These are phyloP conservation scores for Nannizzia gypsea DNA, from an alignment of 2,329 filamentous ascomycete species.

Conservation along the genomic window DNA sequence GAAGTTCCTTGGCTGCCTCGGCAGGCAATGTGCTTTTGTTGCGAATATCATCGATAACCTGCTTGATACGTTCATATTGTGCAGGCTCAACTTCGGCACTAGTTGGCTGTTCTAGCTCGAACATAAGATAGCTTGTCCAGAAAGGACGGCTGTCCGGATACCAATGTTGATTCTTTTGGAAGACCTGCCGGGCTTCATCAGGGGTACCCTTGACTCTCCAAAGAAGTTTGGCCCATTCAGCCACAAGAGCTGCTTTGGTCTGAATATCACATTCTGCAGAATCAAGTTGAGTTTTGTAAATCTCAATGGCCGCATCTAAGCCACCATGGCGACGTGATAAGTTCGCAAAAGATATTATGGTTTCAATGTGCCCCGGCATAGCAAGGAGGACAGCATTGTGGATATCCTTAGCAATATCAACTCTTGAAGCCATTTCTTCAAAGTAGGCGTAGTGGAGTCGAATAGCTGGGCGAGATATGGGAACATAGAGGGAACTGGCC, in stretches of 20 bases:
- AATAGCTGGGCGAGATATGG: slow-evolving; percentile 71
- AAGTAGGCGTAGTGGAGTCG: slow-evolving; percentile 89
- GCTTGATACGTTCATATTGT: slow-evolving; percentile 63
- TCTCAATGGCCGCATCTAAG: slow-evolving; percentile 69
- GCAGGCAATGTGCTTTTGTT: slow-evolving; percentile 58
- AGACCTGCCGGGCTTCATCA: slow-evolving; percentile 72
- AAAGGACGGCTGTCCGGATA: slow-evolving; percentile 78
- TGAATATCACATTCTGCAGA: slow-evolving; percentile 58
- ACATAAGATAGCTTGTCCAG: slow-evolving; percentile 79
- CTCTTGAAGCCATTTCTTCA: slow-evolving; percentile 70
- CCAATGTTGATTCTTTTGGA: slow-evolving; percentile 68
- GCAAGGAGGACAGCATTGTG: slow-evolving; percentile 66
- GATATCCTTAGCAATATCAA: slow-evolving; percentile 71
- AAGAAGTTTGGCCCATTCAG: slow-evolving; percentile 73
- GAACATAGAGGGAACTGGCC: slow-evolving; percentile 73
- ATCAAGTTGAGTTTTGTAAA: slow-evolving; percentile 73
- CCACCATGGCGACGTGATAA: slow-evolving; percentile 72
- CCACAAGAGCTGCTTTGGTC: slow-evolving; percentile 75
- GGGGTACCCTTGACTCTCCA: slow-evolving; percentile 78
- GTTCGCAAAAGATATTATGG: slow-evolving; percentile 78
- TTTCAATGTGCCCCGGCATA: slow-evolving; percentile 73
- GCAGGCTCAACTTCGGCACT: slow-evolving; percentile 50
- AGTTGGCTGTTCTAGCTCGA: slow-evolving; percentile 76
- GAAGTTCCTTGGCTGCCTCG: slow-evolving; percentile 60
- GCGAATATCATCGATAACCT: slow-evolving; percentile 64